Evolutionary conservation across 2,329 filamentous ascomycete species (phyloP).

Genomic region (Colletotrichum tanaceti): DNA sequence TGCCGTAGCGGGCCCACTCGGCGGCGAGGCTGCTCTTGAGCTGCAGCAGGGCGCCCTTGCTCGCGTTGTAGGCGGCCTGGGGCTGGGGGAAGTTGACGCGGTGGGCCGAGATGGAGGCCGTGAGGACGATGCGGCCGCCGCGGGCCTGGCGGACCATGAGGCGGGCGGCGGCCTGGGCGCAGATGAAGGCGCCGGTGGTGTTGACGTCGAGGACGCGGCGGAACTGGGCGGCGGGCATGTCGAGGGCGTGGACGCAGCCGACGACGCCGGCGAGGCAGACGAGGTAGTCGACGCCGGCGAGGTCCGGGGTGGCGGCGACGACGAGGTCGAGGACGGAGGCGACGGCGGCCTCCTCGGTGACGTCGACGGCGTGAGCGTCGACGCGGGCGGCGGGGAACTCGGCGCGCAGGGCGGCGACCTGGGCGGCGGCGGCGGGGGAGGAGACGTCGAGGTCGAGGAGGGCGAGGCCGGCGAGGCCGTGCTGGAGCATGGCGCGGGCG

Average conservation of each 20-base stretch:
- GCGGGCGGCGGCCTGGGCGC: conserved; percentile 70
- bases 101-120: conserved; percentile 76
- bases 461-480: conserved; percentile 69
- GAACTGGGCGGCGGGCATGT: conserved; percentile 70
- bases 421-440: conserved; percentile 46
- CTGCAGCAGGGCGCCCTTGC: conserved; percentile 74
- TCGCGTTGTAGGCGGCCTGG: conserved; percentile 78
- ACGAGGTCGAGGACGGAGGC: conserved; percentile 68
- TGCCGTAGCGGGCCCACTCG: conserved; percentile 78
- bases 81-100: conserved; percentile 78
- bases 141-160: conserved; percentile 63
- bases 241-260: conserved; percentile 68
- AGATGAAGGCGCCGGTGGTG: conserved; percentile 76
- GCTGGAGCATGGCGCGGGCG: conserved; percentile 76
- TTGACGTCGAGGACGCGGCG: conserved; percentile 76
- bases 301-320: conserved; percentile 74
- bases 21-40: conserved; percentile 74
- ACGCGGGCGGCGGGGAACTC: conserved; percentile 68
- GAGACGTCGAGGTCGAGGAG: conserved; percentile 69
- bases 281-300: conserved; percentile 65
- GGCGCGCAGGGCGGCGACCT: conserved; percentile 57
- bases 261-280: conserved; percentile 78
- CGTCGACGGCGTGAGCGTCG: conserved; percentile 64
- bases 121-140: conserved; percentile 73
- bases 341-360: conserved; percentile 65